phyloP scores from a whole-genome alignment of 139 green algal species.

The Tetradesmus obliquus region DNA sequence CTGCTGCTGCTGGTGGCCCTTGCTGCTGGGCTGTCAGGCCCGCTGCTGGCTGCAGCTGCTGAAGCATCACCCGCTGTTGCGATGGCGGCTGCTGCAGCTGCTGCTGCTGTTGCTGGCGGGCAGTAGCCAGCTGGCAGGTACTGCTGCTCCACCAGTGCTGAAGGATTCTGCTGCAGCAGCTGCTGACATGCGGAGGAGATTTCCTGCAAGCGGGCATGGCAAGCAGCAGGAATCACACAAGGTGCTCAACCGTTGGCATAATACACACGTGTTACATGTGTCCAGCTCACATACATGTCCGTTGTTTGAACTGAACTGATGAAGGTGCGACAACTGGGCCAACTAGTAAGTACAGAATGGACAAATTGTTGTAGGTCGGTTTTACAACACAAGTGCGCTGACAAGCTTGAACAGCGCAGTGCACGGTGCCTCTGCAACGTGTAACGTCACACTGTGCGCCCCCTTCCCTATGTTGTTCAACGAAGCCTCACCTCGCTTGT shows the following conservation, averaged over 20 bases:
- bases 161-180: neutral
- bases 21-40: neutral
- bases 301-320: too few relatives aligned
- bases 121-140: neutral
- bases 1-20: slow-evolving; percentile 2
- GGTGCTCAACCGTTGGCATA: neutral
- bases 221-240: neutral
- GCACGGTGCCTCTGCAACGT: too few relatives aligned
- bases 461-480: too few relatives aligned
- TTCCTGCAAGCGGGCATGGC: neutral
- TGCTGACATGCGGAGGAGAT: neutral
- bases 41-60: neutral
- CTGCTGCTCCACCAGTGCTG: neutral
- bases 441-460: too few relatives aligned
- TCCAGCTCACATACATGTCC: too few relatives aligned
- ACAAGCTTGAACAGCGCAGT: too few relatives aligned
- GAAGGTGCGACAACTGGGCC: too few relatives aligned
- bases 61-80: neutral
- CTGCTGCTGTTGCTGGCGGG: neutral
- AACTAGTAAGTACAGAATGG: too few relatives aligned
- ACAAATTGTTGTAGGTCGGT: too few relatives aligned
- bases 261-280: too few relatives aligned
- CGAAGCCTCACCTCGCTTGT: neutral
- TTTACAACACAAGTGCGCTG: too few relatives aligned
- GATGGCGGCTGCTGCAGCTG: neutral